Evolutionary conservation across 495 filamentous ascomycete species (phyloP).

Genomic region (Penicillium longicatenatum): DNA sequence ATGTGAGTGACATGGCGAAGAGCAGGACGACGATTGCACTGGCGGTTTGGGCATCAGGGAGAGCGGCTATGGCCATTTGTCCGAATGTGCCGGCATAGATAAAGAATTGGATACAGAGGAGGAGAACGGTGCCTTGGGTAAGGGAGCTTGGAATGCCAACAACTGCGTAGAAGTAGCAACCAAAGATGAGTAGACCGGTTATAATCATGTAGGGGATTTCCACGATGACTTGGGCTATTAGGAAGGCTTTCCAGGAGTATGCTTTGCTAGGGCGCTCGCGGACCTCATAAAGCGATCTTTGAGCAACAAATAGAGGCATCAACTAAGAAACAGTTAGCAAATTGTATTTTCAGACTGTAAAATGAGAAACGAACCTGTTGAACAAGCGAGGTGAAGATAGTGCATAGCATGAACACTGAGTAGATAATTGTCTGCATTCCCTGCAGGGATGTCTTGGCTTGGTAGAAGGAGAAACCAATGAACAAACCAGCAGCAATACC

Average conservation of each 20-base stretch:
- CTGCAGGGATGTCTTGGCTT: slow-evolving; percentile 64
- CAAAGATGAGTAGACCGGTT: slow-evolving; percentile 54
- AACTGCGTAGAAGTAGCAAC: slow-evolving; percentile 53
- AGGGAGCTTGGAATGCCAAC: slow-evolving; percentile 40
- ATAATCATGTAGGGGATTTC: slow-evolving; percentile 25
- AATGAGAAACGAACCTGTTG: slow-evolving; percentile 57
- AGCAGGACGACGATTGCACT: slow-evolving; percentile 55
- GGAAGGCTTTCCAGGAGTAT: slow-evolving; percentile 68
- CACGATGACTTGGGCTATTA: slow-evolving; percentile 27
- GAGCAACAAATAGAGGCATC: slow-evolving; percentile 66
- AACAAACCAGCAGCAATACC: slow-evolving; percentile 19
- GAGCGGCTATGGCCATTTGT: slow-evolving; percentile 58
- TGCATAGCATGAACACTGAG: slow-evolving; percentile 55
- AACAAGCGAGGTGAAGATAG: slow-evolving; percentile 58
- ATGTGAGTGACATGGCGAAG: slow-evolving; percentile 59
- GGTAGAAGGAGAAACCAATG: slow-evolving; percentile 81
- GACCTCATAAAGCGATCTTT: slow-evolving; percentile 62
- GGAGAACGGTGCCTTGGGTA: slow-evolving; percentile 57
- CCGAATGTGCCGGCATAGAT: slow-evolving; percentile 51
- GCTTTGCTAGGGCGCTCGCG: slow-evolving; percentile 65
- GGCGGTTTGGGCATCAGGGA: slow-evolving; percentile 56
- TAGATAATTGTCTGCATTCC: slow-evolving; percentile 86
- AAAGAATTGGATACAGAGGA: slow-evolving; percentile 55
- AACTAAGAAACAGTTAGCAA: slow-evolving; percentile 27
- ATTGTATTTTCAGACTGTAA: background rate